Evolutionary conservation across 371 early-diverging fungal species (phyloP).

Genomic region (Dinochytrium kinnereticum): DNA sequence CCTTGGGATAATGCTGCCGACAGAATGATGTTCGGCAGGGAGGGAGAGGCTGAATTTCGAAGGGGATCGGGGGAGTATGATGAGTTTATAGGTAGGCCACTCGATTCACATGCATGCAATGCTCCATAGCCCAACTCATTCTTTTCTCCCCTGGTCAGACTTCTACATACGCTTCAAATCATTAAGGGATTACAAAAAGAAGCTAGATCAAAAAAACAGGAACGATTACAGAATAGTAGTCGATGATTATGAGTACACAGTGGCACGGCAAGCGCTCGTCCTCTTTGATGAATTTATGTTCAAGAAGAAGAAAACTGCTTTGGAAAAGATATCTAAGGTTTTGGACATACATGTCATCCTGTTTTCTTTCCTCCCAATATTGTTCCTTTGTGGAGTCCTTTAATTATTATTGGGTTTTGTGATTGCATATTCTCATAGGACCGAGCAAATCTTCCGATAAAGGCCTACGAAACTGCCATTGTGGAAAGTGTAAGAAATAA

Average conservation of each 20-base stretch:
- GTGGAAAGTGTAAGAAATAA: conserved; percentile 41
- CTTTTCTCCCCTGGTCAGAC: too few relatives aligned
- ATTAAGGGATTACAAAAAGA: conserved; percentile 16
- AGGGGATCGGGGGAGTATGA: conserved; percentile 37
- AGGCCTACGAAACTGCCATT: conserved; percentile 44
- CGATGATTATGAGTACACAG: conserved; percentile 46
- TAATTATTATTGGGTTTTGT: background rate
- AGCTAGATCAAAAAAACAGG: background rate
- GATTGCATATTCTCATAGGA: conserved; percentile 30
- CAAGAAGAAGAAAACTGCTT: conserved; percentile 51
- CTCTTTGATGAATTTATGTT: conserved; percentile 64
- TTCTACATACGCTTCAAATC: conserved; percentile 35
- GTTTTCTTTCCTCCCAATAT: background rate
- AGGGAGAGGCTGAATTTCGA: conserved; percentile 42
- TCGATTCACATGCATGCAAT: too few relatives aligned
- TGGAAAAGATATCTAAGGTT: conserved; percentile 61
- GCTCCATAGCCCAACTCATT: too few relatives aligned
- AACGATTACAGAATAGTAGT: background rate
- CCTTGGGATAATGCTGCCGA: conserved; percentile 39
- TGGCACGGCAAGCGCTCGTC: conserved; percentile 57
- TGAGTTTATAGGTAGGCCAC: conserved; percentile 40
- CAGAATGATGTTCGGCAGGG: conserved; percentile 40
- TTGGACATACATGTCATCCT: background rate
- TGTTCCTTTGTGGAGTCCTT: background rate
- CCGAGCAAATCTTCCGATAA: conserved; percentile 62